Evolutionary conservation across 495 filamentous ascomycete species (phyloP).

Genomic region (Opeltia flavorubescens): DNA sequence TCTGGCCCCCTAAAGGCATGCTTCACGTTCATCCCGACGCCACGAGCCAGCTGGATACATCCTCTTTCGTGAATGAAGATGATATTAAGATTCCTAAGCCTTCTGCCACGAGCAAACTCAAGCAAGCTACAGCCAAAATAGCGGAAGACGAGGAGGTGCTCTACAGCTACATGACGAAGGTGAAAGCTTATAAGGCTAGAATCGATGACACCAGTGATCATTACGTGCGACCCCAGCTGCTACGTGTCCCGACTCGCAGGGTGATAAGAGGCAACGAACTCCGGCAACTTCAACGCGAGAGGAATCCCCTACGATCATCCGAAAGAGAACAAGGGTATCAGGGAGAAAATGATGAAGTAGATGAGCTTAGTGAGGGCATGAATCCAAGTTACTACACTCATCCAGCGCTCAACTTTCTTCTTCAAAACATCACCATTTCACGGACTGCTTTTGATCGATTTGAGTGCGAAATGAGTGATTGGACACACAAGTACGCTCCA

Average conservation of each 20-base stretch:
- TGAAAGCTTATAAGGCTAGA: constrained; percentile 15
- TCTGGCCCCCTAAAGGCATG: constrained; percentile 58
- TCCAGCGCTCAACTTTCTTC: constrained; percentile 46
- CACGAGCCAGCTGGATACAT: background rate
- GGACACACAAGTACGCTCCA: constrained; percentile 84
- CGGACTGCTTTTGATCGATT: constrained; percentile 71
- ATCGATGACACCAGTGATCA: background rate
- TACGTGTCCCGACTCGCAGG: constrained; percentile 18
- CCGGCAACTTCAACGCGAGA: constrained; percentile 16
- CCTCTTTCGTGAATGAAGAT: constrained; percentile 7
- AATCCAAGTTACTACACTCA: constrained; percentile 20
- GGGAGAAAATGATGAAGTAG: background rate
- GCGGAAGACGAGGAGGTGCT: constrained; percentile 30
- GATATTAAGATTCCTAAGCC: background rate
- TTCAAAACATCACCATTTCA: constrained; percentile 39
- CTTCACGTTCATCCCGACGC: constrained; percentile 35
- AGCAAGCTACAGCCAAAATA: constrained; percentile 31
- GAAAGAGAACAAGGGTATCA: background rate
- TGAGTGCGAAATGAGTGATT: constrained; percentile 56
- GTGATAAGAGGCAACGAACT: constrained; percentile 20
- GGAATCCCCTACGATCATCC: constrained; percentile 1
- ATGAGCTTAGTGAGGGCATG: constrained; percentile 1
- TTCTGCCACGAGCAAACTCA: constrained; percentile 29
- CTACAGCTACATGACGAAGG: constrained; percentile 11
- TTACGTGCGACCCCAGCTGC: constrained; percentile 11